Evolutionary conservation across 2,329 filamentous ascomycete genomes (phyloP), one percentile per base, ranked within the genome.

Genomic region (Fusarium lyarnte): DNA sequence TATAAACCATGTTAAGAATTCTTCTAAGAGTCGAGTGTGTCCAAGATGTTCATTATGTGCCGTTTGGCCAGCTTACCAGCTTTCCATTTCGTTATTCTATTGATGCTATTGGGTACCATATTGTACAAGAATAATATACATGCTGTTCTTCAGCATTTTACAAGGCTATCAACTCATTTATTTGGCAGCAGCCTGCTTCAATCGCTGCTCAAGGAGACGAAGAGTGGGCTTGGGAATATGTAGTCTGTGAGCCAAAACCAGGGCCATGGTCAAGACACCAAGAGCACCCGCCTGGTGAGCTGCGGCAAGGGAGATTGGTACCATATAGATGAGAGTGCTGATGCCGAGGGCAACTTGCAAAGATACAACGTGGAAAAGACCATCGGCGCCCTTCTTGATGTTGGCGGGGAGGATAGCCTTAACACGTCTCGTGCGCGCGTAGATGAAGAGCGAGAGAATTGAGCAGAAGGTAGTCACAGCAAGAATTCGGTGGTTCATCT

Each of bases 401-500:
- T 88, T 84, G 43, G 80, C 83, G 33, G 93, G 92, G 66, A 97
- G 85, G 21, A 87, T 84, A 17, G 85, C 80, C 27, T 84, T 84
- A 19, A 91, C 79, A 12, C 82, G 87, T 43, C 90, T 90, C 61
- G 90, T 90, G 70, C 93, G 90, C 8, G 93, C 89, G 83, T 95
- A 98, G n/a, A 89, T 88, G 82, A 92, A 97, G 14, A 99, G 87
- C 8, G 90, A 87, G 73, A 97, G 85, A 69, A 98, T 90, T 70
- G 92, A 88, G 58, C 90, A 92, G 82, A 97, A 97, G 2, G 95
- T 97, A 21, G 94, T 94, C 51, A 92, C 94, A 65, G 96, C 97
- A 39, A 98, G 87, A 76, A 97, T 93, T 47, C 97, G 92, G 85
- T 99, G 96, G 83, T 99, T 94, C 47, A 99, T 89, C 84, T 99